These are phyloP conservation scores for Dendrobium chrysotoxum DNA, from an alignment of 106 monocot genomes.

Conservation along the genomic window DNA sequence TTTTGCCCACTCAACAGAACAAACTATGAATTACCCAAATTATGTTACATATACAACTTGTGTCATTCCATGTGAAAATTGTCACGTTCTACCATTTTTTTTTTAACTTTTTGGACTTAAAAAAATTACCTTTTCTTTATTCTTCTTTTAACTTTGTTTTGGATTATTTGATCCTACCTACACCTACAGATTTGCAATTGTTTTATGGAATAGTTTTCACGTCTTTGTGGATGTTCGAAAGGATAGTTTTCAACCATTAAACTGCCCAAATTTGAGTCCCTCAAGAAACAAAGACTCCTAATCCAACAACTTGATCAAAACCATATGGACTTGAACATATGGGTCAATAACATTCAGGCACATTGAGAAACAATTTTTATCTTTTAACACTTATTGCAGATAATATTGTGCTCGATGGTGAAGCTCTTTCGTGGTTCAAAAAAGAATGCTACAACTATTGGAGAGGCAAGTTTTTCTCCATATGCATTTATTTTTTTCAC, in stretches of 20 bases:
- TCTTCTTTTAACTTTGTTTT: not conserved
- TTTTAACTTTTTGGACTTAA: not conserved
- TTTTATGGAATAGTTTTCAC: not conserved
- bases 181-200: no score
- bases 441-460: conserved; percentile 58
- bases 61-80: not conserved
- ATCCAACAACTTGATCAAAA: not conserved
- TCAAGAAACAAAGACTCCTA: not conserved
- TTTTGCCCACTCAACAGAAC: not conserved
- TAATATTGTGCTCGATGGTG: conserved; percentile 73
- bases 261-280: not conserved
- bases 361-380: not conserved
- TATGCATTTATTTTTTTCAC: not conserved
- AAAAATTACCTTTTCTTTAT: not conserved
- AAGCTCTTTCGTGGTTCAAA: conserved; percentile 46
- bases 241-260: not conserved
- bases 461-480: conserved; percentile 45
- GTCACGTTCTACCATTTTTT: not conserved
- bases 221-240: not conserved
- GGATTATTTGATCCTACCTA: no score
- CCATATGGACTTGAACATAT: not conserved
- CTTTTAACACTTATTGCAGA: conserved; percentile 31
- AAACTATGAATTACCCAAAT: not conserved
- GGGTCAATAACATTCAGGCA: not conserved
- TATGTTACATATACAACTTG: not conserved